Evolutionary conservation across 1,284 basidiomycete species (phyloP), one percentile per base, ranked within the genome.

Genomic region (Cutaneotrichosporon curvatum): DNA sequence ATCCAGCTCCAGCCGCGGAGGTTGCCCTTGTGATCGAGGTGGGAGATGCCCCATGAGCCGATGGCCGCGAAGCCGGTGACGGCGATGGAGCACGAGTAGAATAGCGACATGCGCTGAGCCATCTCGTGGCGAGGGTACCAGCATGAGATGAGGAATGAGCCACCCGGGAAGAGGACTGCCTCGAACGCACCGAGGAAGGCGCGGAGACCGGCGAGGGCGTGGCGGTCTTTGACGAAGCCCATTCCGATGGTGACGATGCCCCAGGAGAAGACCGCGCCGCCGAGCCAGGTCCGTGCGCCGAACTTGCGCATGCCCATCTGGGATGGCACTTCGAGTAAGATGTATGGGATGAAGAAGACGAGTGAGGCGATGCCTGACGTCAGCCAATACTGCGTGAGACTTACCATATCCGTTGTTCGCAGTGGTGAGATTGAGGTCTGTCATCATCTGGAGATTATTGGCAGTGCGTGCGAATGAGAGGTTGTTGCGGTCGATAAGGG

Each of bases 101-200:
- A 75, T 28, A 58, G 53, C 3, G 67, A 61, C 53, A 47, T 43
- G 34, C 58, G 54, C 19, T 23, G 55, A 40, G 73, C 70, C 40
- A 70, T 69, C 55, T 74, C 68, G 43, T 63, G 61, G n/a, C 74
- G 69, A 3, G 71, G 70, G 59, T 75, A 76, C 74, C 49, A 76
- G 21, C 60, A 65, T 9, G 70, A 65, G 48, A 75, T 68, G 18
- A 76, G 61, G 59, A 63, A 73, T 4, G 70, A 64, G 43, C 63
- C 68, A 19, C 58, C 60, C 12, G 60, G 64, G 59, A 68, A 69
- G 55, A 71, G 64, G n/a, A 57, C 48, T 35, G 53, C 60, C 51
- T 71, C 70, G 30, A 72, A 58, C 6, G 63, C 37, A 11, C 72
- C 75, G 25, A 75, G 58, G 1, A 75, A 53, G 11, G 67, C 62